phyloP scores from a whole-genome alignment of 225 moss, liverwort and hornwort species.

The Physcomitrium patens region DNA sequence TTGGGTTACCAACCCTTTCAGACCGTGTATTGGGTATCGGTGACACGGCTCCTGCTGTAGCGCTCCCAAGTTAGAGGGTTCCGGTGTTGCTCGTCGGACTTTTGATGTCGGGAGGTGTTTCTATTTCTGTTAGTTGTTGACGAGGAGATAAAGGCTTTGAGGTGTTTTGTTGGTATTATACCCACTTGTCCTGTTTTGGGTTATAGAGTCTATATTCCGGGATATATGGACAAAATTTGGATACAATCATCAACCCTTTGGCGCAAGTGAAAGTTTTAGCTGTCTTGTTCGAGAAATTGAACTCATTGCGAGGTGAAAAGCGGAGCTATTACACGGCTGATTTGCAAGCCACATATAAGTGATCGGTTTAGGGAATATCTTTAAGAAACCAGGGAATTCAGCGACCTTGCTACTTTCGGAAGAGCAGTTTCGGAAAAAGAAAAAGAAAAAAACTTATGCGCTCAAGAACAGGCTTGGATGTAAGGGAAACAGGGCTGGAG shows the following conservation, averaged over 20 bases:
- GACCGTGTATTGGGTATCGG: not conserved
- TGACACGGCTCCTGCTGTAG: constrained; percentile 21
- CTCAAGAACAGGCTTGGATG: constrained; percentile 1
- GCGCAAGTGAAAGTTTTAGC: not conserved
- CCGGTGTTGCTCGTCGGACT: not conserved
- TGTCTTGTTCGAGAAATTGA: not conserved
- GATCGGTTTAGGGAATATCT: not conserved
- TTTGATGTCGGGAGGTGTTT: too few species aligned
- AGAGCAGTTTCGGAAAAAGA: not conserved
- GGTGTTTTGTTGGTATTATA: not conserved
- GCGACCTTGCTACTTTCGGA: not conserved
- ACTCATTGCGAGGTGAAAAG: not conserved
- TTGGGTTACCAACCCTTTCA: not conserved
- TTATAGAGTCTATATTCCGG: not conserved
- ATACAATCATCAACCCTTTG: not conserved
- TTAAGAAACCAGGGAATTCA: not conserved
- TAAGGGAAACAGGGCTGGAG: constrained; percentile 15
- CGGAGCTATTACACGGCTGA: not conserved
- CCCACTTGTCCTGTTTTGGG: not conserved
- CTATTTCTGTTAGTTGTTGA: not conserved
- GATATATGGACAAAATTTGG: too few species aligned
- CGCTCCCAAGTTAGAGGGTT: not conserved
- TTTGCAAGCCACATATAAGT: not conserved
- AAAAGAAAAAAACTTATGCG: constrained; percentile 18
- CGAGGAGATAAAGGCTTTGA: not conserved